Evolutionary conservation across 1,139 yeast genomes (phyloP).

Genomic region (Diutina mesorugosa): DNA sequence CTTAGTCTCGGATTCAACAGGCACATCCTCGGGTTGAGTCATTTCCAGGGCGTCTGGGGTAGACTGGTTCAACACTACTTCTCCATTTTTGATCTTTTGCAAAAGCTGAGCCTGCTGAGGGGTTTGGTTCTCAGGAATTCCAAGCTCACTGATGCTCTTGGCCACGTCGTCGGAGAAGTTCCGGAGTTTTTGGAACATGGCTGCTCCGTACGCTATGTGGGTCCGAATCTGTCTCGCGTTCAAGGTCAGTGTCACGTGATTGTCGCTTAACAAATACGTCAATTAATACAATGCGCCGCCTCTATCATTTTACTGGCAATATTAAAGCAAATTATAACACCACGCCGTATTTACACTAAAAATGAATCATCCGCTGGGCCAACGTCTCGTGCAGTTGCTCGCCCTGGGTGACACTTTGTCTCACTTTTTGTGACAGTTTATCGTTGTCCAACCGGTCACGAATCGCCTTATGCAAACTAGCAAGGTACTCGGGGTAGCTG

Average conservation of each 20-base stretch:
- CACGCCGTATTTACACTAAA: constrained; percentile 9
- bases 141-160: constrained; percentile 2
- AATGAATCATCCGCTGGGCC: constrained; percentile 28
- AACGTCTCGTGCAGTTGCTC: constrained; percentile 15
- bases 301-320: not conserved
- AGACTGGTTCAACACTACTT: not conserved
- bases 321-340: not conserved
- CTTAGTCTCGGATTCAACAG: not conserved
- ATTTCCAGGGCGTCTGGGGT: not conserved
- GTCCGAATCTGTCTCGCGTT: not conserved
- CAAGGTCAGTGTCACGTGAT: not conserved
- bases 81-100: not conserved
- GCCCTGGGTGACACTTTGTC: constrained; percentile 13
- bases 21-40: constrained; percentile 1
- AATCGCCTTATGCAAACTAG: constrained; percentile 48
- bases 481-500: constrained; percentile 47
- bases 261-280: not conserved
- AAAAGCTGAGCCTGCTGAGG: not conserved
- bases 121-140: not conserved
- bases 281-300: not conserved
- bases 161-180: constrained; percentile 2
- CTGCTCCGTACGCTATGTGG: not conserved
- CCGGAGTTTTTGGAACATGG: constrained; percentile 2
- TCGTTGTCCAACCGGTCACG: constrained; percentile 39
- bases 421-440: constrained; percentile 19